Base-by-base conservation (phyloP, 2,329 filamentous ascomycete genomes). In the Pseudopithomyces maydicus region DNA sequence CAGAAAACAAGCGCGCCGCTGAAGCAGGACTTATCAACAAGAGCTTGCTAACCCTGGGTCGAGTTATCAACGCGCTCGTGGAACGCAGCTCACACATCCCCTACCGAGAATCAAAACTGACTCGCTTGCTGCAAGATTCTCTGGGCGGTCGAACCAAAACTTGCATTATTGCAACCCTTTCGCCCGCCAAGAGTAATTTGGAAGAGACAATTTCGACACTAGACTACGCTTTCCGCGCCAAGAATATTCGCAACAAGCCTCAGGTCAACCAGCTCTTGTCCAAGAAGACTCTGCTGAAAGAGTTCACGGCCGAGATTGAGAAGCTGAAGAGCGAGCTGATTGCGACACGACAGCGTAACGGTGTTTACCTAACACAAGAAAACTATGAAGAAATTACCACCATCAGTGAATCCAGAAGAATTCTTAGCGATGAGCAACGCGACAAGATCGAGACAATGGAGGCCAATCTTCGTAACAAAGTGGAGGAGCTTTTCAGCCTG, bases 11-110 rank as follows among this genome's bases (percentile, higher is more conserved):
- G 80, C 88, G 96, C 54, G 96, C 96, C 6, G 88, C 92, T 2
- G 95, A 99, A 77, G 95, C 95, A 39, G 95, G 96, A 17, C 80
- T 99, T 52, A 99, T 99, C 81, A 99, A 99, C 82, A 98, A 98
- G 81, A 97, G 92, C 74, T 81, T 99, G 65, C 84, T 99, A 57
- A 99, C 95, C 2, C 85, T 99, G 2, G 95, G 95, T 7, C 89
- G 95, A 64, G 95, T 99, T 64, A 99, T 99, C 78, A 99, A 99
- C 73, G 95, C 95, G 0, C 84, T 99, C 12, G 95, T 98, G 22
- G 96, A 99, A 73, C 89, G 88, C 68, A 88, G 88, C 73, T 84
- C 88, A 0, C 95, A 99, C 71, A 98, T 99, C 63, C 96, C 95
- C 1, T 90, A 90, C 76, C 84, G 95, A 68, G 96, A 99, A 77